phyloP scores from a whole-genome alignment of 1,284 basidiomycete species.

The Trichosporon ovoides region DNA sequence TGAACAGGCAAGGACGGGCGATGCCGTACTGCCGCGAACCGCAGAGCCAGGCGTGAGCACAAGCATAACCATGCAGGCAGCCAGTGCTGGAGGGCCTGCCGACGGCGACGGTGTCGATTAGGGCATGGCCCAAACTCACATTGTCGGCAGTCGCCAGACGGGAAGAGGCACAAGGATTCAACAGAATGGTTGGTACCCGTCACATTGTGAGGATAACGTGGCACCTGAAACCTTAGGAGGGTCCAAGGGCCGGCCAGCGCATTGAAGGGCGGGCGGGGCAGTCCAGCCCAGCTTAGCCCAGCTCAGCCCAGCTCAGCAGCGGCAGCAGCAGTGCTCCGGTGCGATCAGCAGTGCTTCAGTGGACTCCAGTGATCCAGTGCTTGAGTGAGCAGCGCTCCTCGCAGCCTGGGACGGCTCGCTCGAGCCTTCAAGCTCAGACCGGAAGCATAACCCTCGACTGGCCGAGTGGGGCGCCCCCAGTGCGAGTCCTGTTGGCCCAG shows the following conservation, averaged over 20 bases:
- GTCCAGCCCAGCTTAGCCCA: not conserved
- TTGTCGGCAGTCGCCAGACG: constrained; percentile 4
- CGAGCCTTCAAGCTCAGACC: too few species aligned
- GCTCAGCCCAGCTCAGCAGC: too few species aligned
- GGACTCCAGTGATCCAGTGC: too few species aligned
- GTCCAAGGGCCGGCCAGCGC: not conserved
- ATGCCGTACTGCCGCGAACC: constrained; percentile 2
- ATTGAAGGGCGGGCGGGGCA: not conserved
- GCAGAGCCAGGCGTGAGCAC: too few species aligned
- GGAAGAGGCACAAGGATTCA: constrained; percentile 5
- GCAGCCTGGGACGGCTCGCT: too few species aligned
- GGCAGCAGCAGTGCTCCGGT: too few species aligned
- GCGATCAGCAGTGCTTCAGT: too few species aligned
- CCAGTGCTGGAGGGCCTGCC: too few species aligned
- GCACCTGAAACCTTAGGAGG: constrained; percentile 2
- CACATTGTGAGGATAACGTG: constrained; percentile 2
- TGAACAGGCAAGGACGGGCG: not conserved
- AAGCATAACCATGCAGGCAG: too few species aligned
- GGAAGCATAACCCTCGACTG: not conserved
- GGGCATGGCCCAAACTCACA: not conserved
- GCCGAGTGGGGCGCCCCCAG: not conserved
- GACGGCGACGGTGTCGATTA: too few species aligned
- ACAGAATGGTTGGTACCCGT: constrained; percentile 3
- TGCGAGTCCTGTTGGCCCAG: not conserved
- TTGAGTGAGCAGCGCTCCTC: too few species aligned